These are phyloP conservation scores for Starmerella floricola DNA, from an alignment of 805 yeast genomes.

Conservation along the genomic window DNA sequence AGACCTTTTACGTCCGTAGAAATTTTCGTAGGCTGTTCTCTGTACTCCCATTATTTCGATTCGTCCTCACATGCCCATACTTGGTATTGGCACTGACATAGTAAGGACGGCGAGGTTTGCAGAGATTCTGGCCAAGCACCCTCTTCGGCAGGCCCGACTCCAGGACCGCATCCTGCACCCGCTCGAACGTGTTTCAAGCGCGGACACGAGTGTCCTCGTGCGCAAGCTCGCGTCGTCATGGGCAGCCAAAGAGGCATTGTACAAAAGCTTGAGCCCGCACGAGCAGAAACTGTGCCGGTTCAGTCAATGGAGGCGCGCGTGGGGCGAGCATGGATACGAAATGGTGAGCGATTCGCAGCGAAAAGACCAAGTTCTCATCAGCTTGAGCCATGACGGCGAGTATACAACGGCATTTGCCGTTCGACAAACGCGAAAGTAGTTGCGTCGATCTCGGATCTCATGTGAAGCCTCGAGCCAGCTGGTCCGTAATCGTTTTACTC, in stretches of 20 bases:
- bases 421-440: conserved; percentile 3
- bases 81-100: conserved; percentile 50
- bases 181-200: too few species aligned
- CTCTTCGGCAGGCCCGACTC: conserved; percentile 33
- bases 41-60: too few species aligned
- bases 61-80: conserved; percentile 20
- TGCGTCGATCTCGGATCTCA: too few species aligned
- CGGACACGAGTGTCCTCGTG: too few species aligned
- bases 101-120: conserved; percentile 38
- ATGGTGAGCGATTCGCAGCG: conserved; percentile 19
- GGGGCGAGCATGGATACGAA: conserved; percentile 13
- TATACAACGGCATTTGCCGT: conserved; percentile 35
- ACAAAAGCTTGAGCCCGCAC: conserved; percentile 40
- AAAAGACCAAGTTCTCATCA: conserved; percentile 40
- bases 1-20: too few species aligned
- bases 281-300: conserved; percentile 46
- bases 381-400: conserved; percentile 57
- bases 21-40: too few species aligned
- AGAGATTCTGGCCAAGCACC: conserved; percentile 31
- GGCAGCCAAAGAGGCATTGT: conserved; percentile 68
- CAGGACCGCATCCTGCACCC: conserved; percentile 42
- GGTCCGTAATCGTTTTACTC: too few species aligned
- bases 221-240: conserved; percentile 45
- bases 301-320: conserved; percentile 34
- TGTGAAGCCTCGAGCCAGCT: too few species aligned